Base-by-base conservation (phyloP, 2,329 filamentous ascomycete genomes). In the Elsinoe arachidis region DNA sequence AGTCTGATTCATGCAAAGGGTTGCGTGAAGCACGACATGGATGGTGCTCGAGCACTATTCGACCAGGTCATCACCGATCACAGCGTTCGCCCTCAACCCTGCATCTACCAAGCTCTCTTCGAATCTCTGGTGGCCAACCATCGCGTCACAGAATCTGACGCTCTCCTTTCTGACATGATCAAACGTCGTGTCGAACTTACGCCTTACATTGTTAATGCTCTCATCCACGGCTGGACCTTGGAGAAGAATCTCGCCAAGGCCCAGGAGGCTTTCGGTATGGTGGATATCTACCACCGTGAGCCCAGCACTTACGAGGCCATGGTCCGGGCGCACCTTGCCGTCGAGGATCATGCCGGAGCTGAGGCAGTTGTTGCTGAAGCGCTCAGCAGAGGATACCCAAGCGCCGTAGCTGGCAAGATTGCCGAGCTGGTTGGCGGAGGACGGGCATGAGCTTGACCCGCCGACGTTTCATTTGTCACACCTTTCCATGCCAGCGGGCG, bases 291-390 rank as follows among this genome's bases (percentile, higher is more conserved):
- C 56, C 90, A 86, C 74, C 85, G 93, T 58, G 93, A 99, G 76
- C 93, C 93, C 2, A 96, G 90, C 77, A 99, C 93, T 3, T 99
- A 99, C 71, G 93, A 99, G 75, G 91, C 92, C 39, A 99, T 99
- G 93, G 96, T 91, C 4, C 82, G 93, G 46, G 93, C 93, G 0
- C 96, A 86, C 73, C 82, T 99, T 56, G 84, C 90, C 10, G 86
- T 87, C 2, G 89, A 95, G 68, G 84, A 95, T 69, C 85, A 88
- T 34, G 80, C 84, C 51, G 79, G 81, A 58, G 93, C 93, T 38
- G 84, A 90, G 74, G 74, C 68, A 10, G 86, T 96, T 12, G 91
- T 96, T 21, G 81, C 86, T 57, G 93, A 99, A 78, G 96, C 96
- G 81, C 78, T 96, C 35, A 85, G 84, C 47, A 83, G 93, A 58